These are phyloP conservation scores for Dianthus caryophyllus DNA, from an alignment of 148 eudicot genomes.

Conservation along the genomic window DNA sequence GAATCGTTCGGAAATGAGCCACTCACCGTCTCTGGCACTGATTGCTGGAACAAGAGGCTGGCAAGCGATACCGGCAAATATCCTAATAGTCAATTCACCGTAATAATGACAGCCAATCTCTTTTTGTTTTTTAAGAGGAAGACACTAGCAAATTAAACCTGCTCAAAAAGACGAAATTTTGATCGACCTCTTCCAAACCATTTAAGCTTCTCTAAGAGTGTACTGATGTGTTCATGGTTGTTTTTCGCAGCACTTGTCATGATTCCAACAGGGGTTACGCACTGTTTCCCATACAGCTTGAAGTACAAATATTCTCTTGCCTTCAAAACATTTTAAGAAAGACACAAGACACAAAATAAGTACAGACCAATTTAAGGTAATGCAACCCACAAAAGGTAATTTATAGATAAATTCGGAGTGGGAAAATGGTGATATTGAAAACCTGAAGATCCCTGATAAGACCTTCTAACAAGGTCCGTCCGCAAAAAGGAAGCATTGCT, in stretches of 20 bases:
- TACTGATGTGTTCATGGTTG: slow-evolving; percentile 68
- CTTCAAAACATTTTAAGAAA: slow-evolving; percentile 38
- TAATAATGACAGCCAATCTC: background rate
- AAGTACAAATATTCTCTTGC: slow-evolving; percentile 90
- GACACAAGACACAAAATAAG: slow-evolving; percentile 1
- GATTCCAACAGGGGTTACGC: slow-evolving; percentile 93
- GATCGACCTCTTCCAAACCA: slow-evolving; percentile 98
- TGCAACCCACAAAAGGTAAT: slow-evolving; percentile 14
- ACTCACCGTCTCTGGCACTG: slow-evolving; percentile 81
- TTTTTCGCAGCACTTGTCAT: slow-evolving; percentile 98
- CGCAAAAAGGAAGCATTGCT: slow-evolving; percentile 95
- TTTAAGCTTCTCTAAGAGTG: slow-evolving; percentile 67
- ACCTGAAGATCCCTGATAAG: slow-evolving; percentile 99
- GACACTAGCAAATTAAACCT: slow-evolving; percentile 44
- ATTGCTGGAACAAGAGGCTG: slow-evolving; percentile 99
- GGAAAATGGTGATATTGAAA: slow-evolving; percentile 17
- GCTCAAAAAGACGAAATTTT: slow-evolving; percentile 76
- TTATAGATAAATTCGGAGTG: background rate
- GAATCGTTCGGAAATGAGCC: slow-evolving; percentile 73
- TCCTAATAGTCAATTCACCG: slow-evolving; percentile 16
- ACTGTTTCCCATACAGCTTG: slow-evolving; percentile 84
- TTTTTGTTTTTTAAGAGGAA: background rate
- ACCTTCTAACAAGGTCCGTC: slow-evolving; percentile 91
- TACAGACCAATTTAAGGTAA: background rate
- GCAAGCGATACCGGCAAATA: slow-evolving; percentile 30